Evolutionary conservation across 345 rosid genomes (phyloP).

Genomic region (Pistacia atlantica): DNA sequence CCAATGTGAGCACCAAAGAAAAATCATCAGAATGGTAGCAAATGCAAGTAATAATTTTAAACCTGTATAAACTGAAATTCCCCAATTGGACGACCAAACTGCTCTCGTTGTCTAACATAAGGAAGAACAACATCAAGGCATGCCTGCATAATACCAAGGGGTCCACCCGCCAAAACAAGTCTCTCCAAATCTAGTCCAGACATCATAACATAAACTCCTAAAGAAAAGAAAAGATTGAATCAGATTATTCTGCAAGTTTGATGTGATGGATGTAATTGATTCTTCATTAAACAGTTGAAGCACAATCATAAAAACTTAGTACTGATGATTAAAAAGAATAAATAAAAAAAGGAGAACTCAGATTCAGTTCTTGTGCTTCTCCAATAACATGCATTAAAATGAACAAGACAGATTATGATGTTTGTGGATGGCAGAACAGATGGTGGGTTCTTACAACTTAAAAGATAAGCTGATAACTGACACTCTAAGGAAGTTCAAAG

Average conservation of each 20-base stretch:
- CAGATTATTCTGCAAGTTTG: slow-evolving; percentile 13
- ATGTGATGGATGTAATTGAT: neutral
- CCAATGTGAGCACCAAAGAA: neutral
- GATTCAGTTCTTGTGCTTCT: neutral
- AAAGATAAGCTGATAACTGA: neutral
- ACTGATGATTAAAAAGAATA: neutral
- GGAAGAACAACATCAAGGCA: slow-evolving; percentile 95
- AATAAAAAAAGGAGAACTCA: neutral
- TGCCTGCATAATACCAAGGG: slow-evolving; percentile 95
- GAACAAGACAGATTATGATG: neutral
- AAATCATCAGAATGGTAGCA: slow-evolving; percentile 2
- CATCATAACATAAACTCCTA: slow-evolving; percentile 95
- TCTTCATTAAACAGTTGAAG: slow-evolving; percentile 1
- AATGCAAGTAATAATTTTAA: slow-evolving; percentile 16
- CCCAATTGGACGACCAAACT: slow-evolving; percentile 90
- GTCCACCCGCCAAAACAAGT: slow-evolving; percentile 93
- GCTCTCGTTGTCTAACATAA: slow-evolving; percentile 75
- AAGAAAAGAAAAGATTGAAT: slow-evolving; percentile 10
- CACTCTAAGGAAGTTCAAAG: neutral
- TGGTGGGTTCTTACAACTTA: neutral
- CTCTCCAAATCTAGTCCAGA: slow-evolving; percentile 95
- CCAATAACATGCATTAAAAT: neutral
- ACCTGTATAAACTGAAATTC: slow-evolving; percentile 97
- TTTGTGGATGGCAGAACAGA: neutral
- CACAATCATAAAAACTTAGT: neutral